A percentile compares a stretch with the other conserved stretches of the same genome.
These are phyloP conservation scores for Hemerocallis citrina DNA, from an alignment of 106 monocot genomes.

Conservation along the genomic window DNA sequence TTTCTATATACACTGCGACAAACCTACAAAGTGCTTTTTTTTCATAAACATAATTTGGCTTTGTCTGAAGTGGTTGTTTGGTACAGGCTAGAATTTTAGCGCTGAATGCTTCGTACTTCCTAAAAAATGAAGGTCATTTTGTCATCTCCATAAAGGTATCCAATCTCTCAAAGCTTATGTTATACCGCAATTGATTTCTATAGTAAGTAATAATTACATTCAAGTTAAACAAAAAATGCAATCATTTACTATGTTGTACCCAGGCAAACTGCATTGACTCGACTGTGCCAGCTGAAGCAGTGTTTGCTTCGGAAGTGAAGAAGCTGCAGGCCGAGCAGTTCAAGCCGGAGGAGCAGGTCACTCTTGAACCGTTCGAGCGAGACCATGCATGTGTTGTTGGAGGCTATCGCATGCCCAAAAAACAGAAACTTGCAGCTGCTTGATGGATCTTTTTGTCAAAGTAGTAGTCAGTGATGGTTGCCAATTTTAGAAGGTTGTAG, in stretches of 20 bases:
- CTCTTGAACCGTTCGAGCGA: conserved; percentile 72
- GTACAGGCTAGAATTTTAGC: conserved; percentile 82
- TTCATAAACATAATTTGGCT: no score
- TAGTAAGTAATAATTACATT: background rate
- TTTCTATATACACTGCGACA: no score
- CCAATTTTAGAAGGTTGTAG: no score
- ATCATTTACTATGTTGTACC: background rate
- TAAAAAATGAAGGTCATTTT: conserved; percentile 80
- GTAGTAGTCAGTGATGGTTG: no score
- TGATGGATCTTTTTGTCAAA: no score
- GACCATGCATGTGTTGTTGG: conserved; percentile 93
- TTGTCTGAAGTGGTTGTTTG: background rate
- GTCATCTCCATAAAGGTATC: conserved; percentile 92
- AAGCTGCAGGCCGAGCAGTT: conserved; percentile 79
- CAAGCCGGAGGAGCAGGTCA: conserved; percentile 82
- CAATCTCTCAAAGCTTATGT: background rate
- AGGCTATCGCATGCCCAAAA: conserved; percentile 78
- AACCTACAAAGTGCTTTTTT: no score
- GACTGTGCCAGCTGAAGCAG: conserved; percentile 75
- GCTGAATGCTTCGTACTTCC: conserved; percentile 73
- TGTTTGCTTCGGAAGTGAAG: conserved; percentile 83
- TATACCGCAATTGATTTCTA: background rate
- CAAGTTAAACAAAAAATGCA: background rate
- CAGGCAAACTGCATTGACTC: conserved; percentile 92
- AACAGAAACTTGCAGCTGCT: no score